Evolutionary conservation across 2,329 filamentous ascomycete species (phyloP).

Genomic region (Fonsecaea pugnacius): DNA sequence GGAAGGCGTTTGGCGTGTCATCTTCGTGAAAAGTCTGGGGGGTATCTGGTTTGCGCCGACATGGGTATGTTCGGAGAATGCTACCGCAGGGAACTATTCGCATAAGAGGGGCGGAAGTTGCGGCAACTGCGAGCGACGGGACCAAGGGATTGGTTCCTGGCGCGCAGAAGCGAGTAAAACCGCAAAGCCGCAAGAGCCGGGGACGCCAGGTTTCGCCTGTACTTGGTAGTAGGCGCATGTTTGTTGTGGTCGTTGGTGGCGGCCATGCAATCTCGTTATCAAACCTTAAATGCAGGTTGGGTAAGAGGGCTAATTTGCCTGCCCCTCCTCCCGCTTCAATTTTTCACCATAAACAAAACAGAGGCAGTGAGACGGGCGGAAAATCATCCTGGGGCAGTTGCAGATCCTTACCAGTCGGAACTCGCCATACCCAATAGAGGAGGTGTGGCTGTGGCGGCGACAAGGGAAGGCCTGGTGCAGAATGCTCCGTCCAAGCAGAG

Average conservation of each 20-base stretch:
- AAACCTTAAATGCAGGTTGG: constrained; percentile 31
- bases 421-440: constrained; percentile 5
- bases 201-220: constrained; percentile 8
- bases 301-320: constrained; percentile 28
- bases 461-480: background rate
- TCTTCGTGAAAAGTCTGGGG: constrained; percentile 27
- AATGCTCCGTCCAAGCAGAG: background rate
- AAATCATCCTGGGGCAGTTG: constrained; percentile 4
- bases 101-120: background rate
- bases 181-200: background rate
- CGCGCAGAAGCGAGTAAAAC: constrained; percentile 23
- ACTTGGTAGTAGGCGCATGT: background rate
- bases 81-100: background rate
- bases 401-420: constrained; percentile 11
- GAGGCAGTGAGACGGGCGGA: constrained; percentile 16
- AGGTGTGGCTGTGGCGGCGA: constrained; percentile 3
- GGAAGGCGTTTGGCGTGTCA: constrained; percentile 27
- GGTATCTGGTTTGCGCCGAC: constrained; percentile 16
- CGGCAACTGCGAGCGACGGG: constrained; percentile 20
- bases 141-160: constrained; percentile 11
- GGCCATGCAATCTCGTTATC: constrained; percentile 34
- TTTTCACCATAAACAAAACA: constrained; percentile 28
- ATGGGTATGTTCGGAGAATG: constrained; percentile 16
- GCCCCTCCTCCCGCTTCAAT: constrained; percentile 26
- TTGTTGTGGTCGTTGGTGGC: constrained; percentile 26